Percentiles rank a stretch among this genome's conserved stretches.
Conservation (phyloP, 257 asterid species). For the Gentiana macrophylla region DNA sequence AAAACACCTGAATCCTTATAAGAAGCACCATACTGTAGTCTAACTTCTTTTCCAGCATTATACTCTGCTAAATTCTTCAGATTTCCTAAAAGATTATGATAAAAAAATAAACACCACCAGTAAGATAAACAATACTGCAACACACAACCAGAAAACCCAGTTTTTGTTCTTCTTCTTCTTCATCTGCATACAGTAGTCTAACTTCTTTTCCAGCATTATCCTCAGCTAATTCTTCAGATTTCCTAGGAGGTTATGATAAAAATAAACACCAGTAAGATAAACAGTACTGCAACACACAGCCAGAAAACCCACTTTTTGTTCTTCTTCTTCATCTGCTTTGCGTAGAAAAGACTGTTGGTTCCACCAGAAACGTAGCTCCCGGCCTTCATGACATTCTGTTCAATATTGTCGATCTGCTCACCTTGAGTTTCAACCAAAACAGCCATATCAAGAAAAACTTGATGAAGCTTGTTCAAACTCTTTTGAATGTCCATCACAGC, state of each 20-base stretch:
- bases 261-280: conserved; percentile 53
- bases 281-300: conserved; percentile 42
- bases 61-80: not conserved
- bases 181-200: conserved; percentile 32
- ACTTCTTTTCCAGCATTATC: too few relatives aligned
- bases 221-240: not conserved
- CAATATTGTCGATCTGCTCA: conserved; percentile 55
- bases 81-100: conserved; percentile 19
- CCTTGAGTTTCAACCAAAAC: conserved; percentile 79
- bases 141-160: conserved; percentile 55
- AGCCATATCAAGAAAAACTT: conserved; percentile 82
- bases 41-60: too few relatives aligned
- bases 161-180: conserved; percentile 28
- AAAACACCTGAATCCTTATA: too few relatives aligned
- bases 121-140: conserved; percentile 34
- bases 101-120: conserved; percentile 47
- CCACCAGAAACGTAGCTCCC: conserved; percentile 75
- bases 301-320: conserved; percentile 41
- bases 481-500: conserved; percentile 77
- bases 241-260: conserved; percentile 30
- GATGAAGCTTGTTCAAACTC: conserved; percentile 86
- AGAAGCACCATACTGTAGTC: too few relatives aligned
- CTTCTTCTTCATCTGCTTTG: conserved; percentile 57
- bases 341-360: conserved; percentile 55
- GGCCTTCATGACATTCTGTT: conserved; percentile 46